Base-by-base conservation (phyloP, 768 basidiomycete species). In the Suillus paluster region DNA sequence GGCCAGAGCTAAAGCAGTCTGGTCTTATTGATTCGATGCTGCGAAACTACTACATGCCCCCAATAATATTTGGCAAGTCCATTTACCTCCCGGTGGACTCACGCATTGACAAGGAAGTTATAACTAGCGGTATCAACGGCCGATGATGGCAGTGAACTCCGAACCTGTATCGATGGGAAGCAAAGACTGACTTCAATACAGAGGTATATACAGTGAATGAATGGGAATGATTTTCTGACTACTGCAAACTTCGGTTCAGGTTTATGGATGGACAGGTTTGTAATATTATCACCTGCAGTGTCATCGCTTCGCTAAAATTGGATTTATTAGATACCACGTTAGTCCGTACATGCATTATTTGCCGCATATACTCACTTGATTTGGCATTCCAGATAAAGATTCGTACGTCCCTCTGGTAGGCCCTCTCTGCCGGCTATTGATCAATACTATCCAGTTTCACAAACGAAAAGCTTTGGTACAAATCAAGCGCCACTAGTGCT, bases 151-250 rank as follows among this genome's bases (percentile, higher is more conserved):
- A 71, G 69, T 8, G 83, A 84, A 63, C 66, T 68, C 21, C 79
- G 83, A 23, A 79, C 79, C 0, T 90, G 88, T 63, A 88, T 89
- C 15, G 90, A 90, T 64, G 89, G 89, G n/a, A 90, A 90, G 68
- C 89, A 90, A 64, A 79, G 89, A 36, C 69, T 90, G 63, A 89
- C 89, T 0, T 89, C 89, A 0, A 84, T 90, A 30, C 78, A 80
- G 64, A 79, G 81, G 88, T 89, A 65, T 59, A 63, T 48, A 38
- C 45, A 44, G 19, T 56, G 4, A 5, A 34, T 46, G 5, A 1
- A 21, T 27, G 17, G 33, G 21, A 11, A 9, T 59, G 25, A 48
- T 19, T 49, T 11, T 10, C 5, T 52, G n/a, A 23, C 11, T 25
- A 27, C 17, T 6, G 4, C 25, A 25, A 55, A 25, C 15, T 44